phyloP scores from a whole-genome alignment of 1,284 basidiomycete species.

The Cryptococcus maquisensis region DNA sequence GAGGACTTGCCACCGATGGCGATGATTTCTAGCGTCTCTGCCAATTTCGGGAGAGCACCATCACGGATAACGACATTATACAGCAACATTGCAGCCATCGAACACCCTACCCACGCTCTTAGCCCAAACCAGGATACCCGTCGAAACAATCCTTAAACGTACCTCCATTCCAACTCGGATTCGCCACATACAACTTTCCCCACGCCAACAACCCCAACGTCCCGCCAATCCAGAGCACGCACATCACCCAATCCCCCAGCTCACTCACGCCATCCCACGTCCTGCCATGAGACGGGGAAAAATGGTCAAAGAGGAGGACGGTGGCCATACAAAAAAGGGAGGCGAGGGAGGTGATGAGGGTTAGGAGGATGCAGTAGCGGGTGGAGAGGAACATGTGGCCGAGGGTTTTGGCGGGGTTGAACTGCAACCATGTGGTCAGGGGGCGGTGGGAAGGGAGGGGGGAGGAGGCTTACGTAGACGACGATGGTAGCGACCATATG shows the following conservation, averaged over 20 bases:
- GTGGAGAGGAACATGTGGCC: conserved; percentile 74
- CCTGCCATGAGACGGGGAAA: conserved; percentile 38
- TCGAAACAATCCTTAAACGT: too few species aligned
- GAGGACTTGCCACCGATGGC: conserved; percentile 56
- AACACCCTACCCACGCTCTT: conserved; percentile 60
- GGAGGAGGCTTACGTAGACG: conserved; percentile 49
- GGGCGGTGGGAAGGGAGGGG: background rate
- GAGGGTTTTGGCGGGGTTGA: conserved; percentile 63
- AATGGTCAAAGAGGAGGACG: conserved; percentile 68
- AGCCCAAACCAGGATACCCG: too few species aligned
- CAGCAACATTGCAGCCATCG: conserved; percentile 82
- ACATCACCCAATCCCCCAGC: conserved; percentile 51
- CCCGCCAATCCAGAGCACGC: conserved; percentile 74
- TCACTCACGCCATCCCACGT: conserved; percentile 42
- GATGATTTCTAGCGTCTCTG: conserved; percentile 73
- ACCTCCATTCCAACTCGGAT: conserved; percentile 89
- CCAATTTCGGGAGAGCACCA: conserved; percentile 71
- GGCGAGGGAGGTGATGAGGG: conserved; percentile 74
- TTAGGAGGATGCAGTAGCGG: conserved; percentile 47
- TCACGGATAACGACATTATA: conserved; percentile 87
- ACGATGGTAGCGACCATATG: conserved; percentile 88
- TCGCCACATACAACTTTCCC: conserved; percentile 74
- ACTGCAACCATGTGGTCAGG: conserved; percentile 34
- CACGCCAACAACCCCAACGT: conserved; percentile 76
- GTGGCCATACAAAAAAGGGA: conserved; percentile 74